Evolutionary conservation across 2,329 filamentous ascomycete species (phyloP).

Genomic region (Diaporthe humulicola): DNA sequence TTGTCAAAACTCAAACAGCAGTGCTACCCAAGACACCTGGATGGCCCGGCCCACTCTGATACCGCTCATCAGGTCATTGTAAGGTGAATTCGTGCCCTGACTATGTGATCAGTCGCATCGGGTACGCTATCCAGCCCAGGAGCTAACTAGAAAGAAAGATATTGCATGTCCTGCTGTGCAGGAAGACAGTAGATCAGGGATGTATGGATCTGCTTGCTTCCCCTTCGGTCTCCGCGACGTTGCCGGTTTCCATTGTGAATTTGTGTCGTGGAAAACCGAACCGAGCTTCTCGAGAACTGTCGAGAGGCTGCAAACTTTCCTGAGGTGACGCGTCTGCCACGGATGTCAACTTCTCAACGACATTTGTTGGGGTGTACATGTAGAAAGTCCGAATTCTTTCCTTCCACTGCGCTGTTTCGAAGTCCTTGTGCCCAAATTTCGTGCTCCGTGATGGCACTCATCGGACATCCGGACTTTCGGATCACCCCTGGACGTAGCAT

Average conservation of each 20-base stretch:
- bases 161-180: background rate
- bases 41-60: background rate
- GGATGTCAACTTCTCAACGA: slow-evolving; percentile 6
- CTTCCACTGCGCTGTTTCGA: background rate
- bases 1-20: background rate
- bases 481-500: background rate
- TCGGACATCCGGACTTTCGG: background rate
- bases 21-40: background rate
- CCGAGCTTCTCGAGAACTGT: background rate
- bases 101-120: background rate
- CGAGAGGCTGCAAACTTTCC: background rate
- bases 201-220: background rate
- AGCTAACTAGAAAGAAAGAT: too few species aligned
- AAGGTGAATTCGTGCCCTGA: background rate
- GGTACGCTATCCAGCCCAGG: background rate
- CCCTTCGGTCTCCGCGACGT: background rate
- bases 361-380: background rate
- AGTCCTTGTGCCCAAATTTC: background rate
- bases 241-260: background rate
- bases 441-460: background rate
- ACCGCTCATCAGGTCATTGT: background rate
- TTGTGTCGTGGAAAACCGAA: background rate
- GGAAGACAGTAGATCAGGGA: too few species aligned
- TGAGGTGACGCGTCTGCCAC: slow-evolving; percentile 1
- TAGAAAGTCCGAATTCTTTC: background rate